Conservation (phyloP, 305 asterid genomes). For the Solanum chacoense region DNA sequence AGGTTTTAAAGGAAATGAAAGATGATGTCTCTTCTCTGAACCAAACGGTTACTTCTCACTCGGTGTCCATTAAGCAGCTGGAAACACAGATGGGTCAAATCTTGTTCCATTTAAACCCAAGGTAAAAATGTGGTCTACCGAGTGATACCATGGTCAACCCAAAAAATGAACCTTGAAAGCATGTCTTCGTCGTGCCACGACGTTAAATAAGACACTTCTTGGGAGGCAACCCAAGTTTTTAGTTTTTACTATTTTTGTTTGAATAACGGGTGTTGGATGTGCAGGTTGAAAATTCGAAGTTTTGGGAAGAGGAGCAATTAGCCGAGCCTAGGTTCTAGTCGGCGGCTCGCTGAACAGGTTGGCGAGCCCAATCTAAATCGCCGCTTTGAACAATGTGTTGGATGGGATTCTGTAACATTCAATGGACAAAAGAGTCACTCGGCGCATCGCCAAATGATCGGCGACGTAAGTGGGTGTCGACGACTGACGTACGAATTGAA, state of each 20-base stretch:
- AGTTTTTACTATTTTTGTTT: background rate
- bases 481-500: background rate
- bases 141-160: background rate
- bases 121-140: background rate
- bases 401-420: background rate
- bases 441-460: background rate
- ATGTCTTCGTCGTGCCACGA: background rate
- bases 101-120: background rate
- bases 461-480: background rate
- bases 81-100: background rate
- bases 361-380: background rate
- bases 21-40: background rate
- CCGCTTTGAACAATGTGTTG: background rate
- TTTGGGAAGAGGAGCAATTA: background rate
- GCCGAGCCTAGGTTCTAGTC: background rate
- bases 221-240: background rate
- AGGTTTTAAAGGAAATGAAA: background rate
- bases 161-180: background rate
- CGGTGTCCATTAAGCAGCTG: background rate
- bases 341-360: background rate
- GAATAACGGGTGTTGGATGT: background rate
- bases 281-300: background rate
- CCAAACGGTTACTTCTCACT: background rate
- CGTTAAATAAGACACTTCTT: too few species aligned
- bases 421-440: background rate